A percentile compares a stretch with the other conserved stretches of the same genome.
Conservation (phyloP, 148 eudicot genomes). For the Drosera capensis region DNA sequence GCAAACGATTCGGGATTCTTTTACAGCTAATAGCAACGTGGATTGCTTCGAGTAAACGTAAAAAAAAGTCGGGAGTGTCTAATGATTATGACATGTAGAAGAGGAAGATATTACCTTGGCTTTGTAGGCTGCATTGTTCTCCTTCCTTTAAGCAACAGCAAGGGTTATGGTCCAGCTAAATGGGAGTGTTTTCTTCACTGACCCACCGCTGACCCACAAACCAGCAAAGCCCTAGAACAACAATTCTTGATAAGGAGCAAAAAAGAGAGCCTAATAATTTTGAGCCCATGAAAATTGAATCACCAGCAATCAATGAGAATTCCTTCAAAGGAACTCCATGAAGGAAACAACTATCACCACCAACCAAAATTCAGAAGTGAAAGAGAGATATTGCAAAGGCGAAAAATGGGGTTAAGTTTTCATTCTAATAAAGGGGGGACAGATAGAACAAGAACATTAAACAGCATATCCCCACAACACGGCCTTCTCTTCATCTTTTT, state of each 20-base stretch:
- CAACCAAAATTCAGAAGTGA: slow-evolving; percentile 43
- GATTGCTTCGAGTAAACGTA: not conserved
- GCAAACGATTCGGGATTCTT: too few species aligned
- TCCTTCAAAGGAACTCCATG: slow-evolving; percentile 70
- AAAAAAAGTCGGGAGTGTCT: not conserved
- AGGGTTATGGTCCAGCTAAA: slow-evolving; percentile 5
- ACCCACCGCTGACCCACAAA: slow-evolving; percentile 31
- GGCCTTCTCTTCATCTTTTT: too few species aligned
- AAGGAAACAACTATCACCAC: slow-evolving; percentile 61
- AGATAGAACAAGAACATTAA: slow-evolving; percentile 8
- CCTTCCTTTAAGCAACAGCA: slow-evolving; percentile 11
- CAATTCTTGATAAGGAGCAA: not conserved
- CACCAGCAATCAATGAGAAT: slow-evolving; percentile 24
- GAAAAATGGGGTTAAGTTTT: slow-evolving; percentile 17
- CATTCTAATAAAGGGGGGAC: slow-evolving; percentile 6
- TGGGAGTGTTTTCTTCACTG: slow-evolving; percentile 6
- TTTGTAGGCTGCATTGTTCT: slow-evolving; percentile 65
- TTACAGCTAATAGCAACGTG: not conserved
- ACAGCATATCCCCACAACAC: slow-evolving; percentile 11
- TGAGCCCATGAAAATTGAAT: slow-evolving; percentile 8
- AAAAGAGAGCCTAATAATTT: slow-evolving; percentile 9
- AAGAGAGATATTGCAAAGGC: slow-evolving; percentile 9
- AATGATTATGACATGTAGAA: not conserved
- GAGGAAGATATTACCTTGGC: slow-evolving; percentile 34
- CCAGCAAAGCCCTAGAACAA: slow-evolving; percentile 11